A percentile compares a stretch with the other conserved stretches of the same genome.
phyloP scores from a whole-genome alignment of 345 rosid genomes.

The Pelargonium nanum region DNA sequence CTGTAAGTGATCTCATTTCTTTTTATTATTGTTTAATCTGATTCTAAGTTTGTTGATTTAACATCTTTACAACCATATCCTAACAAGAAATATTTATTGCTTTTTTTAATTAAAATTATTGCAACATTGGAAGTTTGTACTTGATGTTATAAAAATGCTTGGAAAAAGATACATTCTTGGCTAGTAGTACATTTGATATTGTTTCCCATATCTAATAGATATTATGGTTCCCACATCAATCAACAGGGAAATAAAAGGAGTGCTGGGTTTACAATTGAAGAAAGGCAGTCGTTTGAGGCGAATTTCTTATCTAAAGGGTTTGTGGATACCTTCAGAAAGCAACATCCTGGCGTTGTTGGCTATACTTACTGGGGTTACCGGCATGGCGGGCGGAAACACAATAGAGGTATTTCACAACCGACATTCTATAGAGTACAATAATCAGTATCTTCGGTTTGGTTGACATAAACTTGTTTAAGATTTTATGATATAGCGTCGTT shows the following conservation, averaged over 20 bases:
- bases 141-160: too few species aligned
- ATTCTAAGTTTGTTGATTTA: background rate
- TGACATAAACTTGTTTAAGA: too few species aligned
- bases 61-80: background rate
- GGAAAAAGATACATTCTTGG: background rate
- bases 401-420: constrained; percentile 44
- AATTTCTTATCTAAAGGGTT: constrained; percentile 75
- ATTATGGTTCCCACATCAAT: background rate
- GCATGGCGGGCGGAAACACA: constrained; percentile 68
- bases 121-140: too few species aligned
- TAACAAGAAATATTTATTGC: too few species aligned
- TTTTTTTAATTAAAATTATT: too few species aligned
- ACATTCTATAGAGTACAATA: background rate
- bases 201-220: background rate
- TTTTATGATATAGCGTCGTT: too few species aligned
- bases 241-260: constrained; percentile 83
- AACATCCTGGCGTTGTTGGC: constrained; percentile 75
- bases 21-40: background rate
- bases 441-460: background rate
- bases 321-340: constrained; percentile 84
- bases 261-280: constrained; percentile 86
- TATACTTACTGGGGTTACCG: constrained; percentile 96
- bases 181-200: background rate
- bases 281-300: constrained; percentile 61
- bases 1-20: constrained; percentile 34